Evolutionary conservation across 768 basidiomycete species (phyloP).

Genomic region (Polyporus arcularius): DNA sequence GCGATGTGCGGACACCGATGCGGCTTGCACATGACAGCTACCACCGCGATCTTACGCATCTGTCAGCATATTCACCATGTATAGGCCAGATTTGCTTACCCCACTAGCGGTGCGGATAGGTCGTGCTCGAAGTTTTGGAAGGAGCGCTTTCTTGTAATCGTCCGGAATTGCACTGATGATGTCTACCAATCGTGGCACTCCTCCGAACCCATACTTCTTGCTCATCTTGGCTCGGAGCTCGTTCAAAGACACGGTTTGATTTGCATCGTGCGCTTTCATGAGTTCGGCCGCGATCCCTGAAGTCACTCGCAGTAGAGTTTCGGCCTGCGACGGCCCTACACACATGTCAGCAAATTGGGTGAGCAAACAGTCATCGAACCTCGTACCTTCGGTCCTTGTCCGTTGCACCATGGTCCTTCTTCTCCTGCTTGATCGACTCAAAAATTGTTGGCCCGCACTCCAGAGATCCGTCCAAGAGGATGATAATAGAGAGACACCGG

Average conservation of each 20-base stretch:
- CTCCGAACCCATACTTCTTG: slow-evolving; percentile 86
- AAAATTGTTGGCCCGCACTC: not conserved
- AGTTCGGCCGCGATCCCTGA: slow-evolving; percentile 94
- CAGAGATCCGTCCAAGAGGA: not conserved
- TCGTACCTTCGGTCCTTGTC: slow-evolving; percentile 40
- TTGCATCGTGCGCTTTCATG: slow-evolving; percentile 82
- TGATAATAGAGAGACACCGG: not conserved
- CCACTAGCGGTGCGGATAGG: slow-evolving; percentile 97
- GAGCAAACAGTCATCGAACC: not conserved
- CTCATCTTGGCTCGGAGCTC: slow-evolving; percentile 83
- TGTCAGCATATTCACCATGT: slow-evolving; percentile 3
- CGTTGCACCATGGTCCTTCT: slow-evolving; percentile 40
- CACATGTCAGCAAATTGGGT: not conserved
- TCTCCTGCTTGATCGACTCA: not conserved
- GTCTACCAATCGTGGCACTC: slow-evolving; percentile 92
- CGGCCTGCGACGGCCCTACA: slow-evolving; percentile 85
- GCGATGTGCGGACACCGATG: slow-evolving; percentile 99
- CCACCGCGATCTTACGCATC: slow-evolving; percentile 82
- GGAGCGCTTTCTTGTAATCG: slow-evolving; percentile 88
- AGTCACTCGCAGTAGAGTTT: slow-evolving; percentile 85
- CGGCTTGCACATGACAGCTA: slow-evolving; percentile 99
- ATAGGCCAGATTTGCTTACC: slow-evolving; percentile 47
- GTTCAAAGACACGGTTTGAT: slow-evolving; percentile 81
- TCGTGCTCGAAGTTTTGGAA: slow-evolving; percentile 89
- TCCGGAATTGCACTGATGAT: slow-evolving; percentile 99